Base-by-base conservation (phyloP, 2,329 filamentous ascomycete genomes). In the Chaetomium sp. region DNA sequence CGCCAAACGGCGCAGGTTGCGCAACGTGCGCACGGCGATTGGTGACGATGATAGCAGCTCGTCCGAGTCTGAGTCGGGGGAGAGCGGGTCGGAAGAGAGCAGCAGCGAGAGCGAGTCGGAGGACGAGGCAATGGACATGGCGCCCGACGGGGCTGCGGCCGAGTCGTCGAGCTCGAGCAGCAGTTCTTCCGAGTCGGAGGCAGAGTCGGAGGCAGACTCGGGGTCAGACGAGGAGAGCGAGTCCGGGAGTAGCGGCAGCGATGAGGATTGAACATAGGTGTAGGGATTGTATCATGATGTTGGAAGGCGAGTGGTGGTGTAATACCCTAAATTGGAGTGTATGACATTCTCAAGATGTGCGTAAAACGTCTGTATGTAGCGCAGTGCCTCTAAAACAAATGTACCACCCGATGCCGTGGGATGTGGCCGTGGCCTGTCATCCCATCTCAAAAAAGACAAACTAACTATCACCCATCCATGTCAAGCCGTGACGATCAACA, bases 1-100 rank as follows among this genome's bases (percentile, higher is more conserved):
- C 33, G 76, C 78, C 60, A 86, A 83, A 76, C 78, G 82, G 59
- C 80, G 78, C 70, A 76, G 80, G 62, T 77, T 79, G 65, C 76
- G 83, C 65, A 88, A 88, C 73, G 75, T 80, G 60, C 80, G 84
- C n/a, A 80, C 77, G 6, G 78, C 78, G 12, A 78, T 77, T 60
- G 72, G 78, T 21, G 79, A 81, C 31, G 79, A 81, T 64, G 78
- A 79, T 68, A 78, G 75, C 65, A 74, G 70, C 50, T 72, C 70
- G 74, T 75, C 74, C 1, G 79, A 79, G 8, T 79, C 77, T 0
- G 78, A 78, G 13, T 72, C 74, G 12, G 75, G 65, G 69, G 65
- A 23, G 49, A 53, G 27, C 23, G 55, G 19, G 7, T 57, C 55
- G 7, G 65, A 64, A 25, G 65, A 59, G 58, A 67, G 66, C 62